Percentiles rank a stretch among this genome's conserved stretches.
Conservation (phyloP, 1,284 basidiomycete genomes). For the Cronartium ribicola region DNA sequence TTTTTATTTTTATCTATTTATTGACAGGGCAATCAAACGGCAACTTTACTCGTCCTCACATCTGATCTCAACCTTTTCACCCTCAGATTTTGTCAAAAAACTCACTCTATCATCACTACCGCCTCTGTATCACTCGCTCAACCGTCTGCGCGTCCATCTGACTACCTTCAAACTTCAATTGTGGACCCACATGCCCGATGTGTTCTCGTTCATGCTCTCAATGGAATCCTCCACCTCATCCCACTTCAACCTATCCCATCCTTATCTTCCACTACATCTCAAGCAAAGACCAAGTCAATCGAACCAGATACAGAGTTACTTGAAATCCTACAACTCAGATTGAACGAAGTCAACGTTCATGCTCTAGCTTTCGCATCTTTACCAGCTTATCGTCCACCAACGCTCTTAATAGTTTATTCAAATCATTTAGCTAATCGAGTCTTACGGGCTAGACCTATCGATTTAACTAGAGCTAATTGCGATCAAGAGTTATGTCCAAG, state of each 20-base stretch:
- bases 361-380: slow-evolving; percentile 21
- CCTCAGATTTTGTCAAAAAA: slow-evolving; percentile 14
- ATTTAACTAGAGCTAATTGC: slow-evolving; percentile 6
- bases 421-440: slow-evolving; percentile 33
- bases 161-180: slow-evolving; percentile 33
- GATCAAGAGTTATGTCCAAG: slow-evolving; percentile 20
- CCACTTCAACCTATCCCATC: slow-evolving; percentile 5
- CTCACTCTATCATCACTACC: slow-evolving; percentile 21
- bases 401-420: slow-evolving; percentile 27
- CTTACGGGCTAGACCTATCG: slow-evolving; percentile 14
- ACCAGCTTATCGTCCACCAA: slow-evolving; percentile 7
- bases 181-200: slow-evolving; percentile 36
- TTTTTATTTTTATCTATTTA: background rate
- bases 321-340: slow-evolving; percentile 3
- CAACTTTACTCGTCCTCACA: slow-evolving; percentile 32
- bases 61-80: slow-evolving; percentile 26
- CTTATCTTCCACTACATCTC: background rate
- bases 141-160: slow-evolving; percentile 16
- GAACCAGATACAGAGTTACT: slow-evolving; percentile 10
- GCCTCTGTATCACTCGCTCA: slow-evolving; percentile 22
- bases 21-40: slow-evolving; percentile 13
- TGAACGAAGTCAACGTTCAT: slow-evolving; percentile 35
- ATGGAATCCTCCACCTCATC: slow-evolving; percentile 34
- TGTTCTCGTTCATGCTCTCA: slow-evolving; percentile 30
- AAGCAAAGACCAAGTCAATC: background rate